phyloP scores from a whole-genome alignment of 1,139 yeast genomes.

The Kluyveromyces sp. region DNA sequence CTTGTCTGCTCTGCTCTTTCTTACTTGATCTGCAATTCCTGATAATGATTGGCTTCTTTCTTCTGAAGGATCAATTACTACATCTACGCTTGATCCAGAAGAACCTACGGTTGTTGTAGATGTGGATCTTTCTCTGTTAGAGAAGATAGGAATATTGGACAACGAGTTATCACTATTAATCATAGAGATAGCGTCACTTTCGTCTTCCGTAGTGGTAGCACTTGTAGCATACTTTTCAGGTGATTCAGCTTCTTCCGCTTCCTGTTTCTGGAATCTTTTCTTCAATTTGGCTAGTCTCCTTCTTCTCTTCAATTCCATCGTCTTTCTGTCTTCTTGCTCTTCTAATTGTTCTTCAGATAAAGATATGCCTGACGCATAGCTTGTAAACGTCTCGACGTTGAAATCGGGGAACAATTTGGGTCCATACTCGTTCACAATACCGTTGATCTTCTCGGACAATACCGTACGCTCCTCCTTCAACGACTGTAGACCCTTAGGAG shows the following conservation, averaged over 20 bases:
- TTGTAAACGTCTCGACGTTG: slow-evolving; percentile 47
- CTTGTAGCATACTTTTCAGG: not conserved
- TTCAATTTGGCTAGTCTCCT: slow-evolving; percentile 15
- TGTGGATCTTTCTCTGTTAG: slow-evolving; percentile 17
- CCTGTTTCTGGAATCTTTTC: slow-evolving; percentile 12
- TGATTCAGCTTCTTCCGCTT: slow-evolving; percentile 13
- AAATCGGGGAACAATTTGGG: slow-evolving; percentile 77
- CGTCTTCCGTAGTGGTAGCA: slow-evolving; percentile 13
- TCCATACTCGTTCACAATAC: slow-evolving; percentile 63
- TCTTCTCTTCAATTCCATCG: slow-evolving; percentile 29
- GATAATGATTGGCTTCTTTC: slow-evolving; percentile 10
- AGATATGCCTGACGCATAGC: slow-evolving; percentile 18
- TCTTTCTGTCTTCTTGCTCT: slow-evolving; percentile 19
- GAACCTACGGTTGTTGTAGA: slow-evolving; percentile 16
- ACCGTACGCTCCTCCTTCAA: slow-evolving; percentile 49
- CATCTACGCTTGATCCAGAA: slow-evolving; percentile 18
- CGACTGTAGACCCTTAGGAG: slow-evolving; percentile 46
- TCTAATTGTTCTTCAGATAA: slow-evolving; percentile 8
- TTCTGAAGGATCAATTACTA: slow-evolving; percentile 5
- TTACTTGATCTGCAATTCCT: slow-evolving; percentile 24
- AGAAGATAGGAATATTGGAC: slow-evolving; percentile 30
- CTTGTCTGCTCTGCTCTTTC: slow-evolving; percentile 18
- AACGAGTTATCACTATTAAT: slow-evolving; percentile 32
- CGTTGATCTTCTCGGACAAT: slow-evolving; percentile 55
- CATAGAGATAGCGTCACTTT: slow-evolving; percentile 30